phyloP scores from a whole-genome alignment of 1,284 basidiomycete genomes.

The Trichosporon asahii region DNA sequence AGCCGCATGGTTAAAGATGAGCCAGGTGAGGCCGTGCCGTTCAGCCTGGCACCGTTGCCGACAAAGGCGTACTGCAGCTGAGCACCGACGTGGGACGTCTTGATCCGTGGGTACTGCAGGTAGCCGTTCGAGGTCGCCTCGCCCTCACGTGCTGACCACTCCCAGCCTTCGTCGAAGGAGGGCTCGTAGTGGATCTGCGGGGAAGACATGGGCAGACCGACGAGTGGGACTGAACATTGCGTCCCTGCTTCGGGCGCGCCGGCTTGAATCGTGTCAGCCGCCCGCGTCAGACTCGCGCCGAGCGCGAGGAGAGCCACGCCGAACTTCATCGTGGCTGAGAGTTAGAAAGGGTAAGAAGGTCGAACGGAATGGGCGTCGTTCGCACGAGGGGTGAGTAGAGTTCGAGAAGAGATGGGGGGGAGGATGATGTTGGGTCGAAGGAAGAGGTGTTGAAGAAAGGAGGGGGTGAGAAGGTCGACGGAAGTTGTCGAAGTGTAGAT shows the following conservation, averaged over 20 bases:
- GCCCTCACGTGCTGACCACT: neutral
- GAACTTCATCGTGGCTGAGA: neutral
- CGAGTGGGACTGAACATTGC: neutral
- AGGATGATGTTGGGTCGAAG: neutral
- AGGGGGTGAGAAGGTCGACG: neutral
- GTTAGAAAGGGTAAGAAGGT: neutral
- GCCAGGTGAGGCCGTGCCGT: neutral
- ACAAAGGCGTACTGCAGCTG: neutral
- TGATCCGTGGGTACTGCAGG: neutral
- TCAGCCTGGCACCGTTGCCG: conserved; percentile 7
- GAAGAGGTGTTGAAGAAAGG: neutral
- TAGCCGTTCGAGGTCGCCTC: neutral
- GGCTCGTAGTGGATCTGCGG: neutral
- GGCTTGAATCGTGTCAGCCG: neutral
- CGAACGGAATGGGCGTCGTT: no score
- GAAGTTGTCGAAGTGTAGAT: neutral
- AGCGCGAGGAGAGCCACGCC: neutral
- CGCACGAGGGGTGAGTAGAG: no score
- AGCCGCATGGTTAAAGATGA: neutral
- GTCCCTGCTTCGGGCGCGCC: neutral
- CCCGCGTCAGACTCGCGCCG: neutral
- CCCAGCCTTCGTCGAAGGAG: neutral
- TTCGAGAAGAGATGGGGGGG: no score
- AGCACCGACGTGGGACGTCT: neutral
- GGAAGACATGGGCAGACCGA: neutral